phyloP scores from a whole-genome alignment of 352 stramenopile genomes.

The Lagenidium giganteum region DNA sequence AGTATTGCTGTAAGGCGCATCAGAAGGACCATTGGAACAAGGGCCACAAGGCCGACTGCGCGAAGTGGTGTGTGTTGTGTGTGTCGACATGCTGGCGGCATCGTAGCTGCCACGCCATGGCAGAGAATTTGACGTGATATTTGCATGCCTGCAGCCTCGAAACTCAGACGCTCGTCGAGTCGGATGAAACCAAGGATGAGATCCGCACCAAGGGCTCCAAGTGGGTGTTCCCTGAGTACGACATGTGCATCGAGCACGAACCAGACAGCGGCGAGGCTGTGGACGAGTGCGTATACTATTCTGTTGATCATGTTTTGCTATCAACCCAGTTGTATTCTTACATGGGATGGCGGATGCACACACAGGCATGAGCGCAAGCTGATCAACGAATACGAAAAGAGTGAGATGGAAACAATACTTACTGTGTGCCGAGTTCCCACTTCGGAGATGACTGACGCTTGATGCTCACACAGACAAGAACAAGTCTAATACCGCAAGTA shows the following conservation, averaged over 20 bases:
- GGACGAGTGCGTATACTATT: slow-evolving; percentile 38
- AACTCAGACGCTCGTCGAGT: slow-evolving; percentile 34
- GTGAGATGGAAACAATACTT: no score
- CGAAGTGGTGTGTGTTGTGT: slow-evolving; percentile 30
- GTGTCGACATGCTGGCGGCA: neutral
- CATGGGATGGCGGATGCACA: no score
- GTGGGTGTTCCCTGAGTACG: slow-evolving; percentile 71
- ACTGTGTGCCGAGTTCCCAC: no score
- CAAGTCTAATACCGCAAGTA: neutral
- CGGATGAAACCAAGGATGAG: slow-evolving; percentile 16
- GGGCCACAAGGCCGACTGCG: slow-evolving; percentile 65
- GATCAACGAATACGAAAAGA: slow-evolving; percentile 62
- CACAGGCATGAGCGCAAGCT: slow-evolving; percentile 57
- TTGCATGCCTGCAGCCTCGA: slow-evolving; percentile 21
- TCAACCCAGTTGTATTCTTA: neutral
- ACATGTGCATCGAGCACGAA: slow-evolving; percentile 78
- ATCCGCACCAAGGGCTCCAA: slow-evolving; percentile 51
- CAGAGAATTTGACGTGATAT: neutral
- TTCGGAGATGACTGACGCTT: no score
- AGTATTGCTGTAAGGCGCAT: slow-evolving; percentile 75
- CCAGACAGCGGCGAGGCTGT: slow-evolving; percentile 49
- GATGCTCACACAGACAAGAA: slow-evolving; percentile 1
- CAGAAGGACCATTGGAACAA: slow-evolving; percentile 78
- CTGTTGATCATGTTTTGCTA: neutral
- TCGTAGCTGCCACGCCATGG: neutral